phyloP scores from a whole-genome alignment of 164 flowering plant genomes.

The Buxus sempervirens region DNA sequence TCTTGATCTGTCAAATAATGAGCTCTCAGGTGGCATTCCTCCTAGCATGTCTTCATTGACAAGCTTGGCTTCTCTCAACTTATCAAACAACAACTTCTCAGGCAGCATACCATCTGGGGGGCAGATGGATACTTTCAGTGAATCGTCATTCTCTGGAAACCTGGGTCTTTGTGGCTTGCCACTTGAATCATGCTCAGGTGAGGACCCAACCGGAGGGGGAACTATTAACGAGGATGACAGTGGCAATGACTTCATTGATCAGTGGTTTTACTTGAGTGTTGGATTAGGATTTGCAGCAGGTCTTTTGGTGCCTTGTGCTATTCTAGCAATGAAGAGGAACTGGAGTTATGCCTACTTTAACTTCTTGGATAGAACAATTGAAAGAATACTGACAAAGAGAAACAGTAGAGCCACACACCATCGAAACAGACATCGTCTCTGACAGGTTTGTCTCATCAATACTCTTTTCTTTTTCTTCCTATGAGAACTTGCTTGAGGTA shows the following conservation, averaged over 20 bases:
- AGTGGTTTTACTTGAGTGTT: constrained; percentile 35
- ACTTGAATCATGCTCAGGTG: constrained; percentile 18
- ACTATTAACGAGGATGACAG: not conserved
- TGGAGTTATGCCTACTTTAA: constrained; percentile 37
- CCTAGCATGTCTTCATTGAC: constrained; percentile 28
- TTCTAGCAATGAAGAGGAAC: constrained; percentile 22
- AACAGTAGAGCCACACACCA: not conserved
- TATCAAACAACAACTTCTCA: constrained; percentile 43
- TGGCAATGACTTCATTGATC: constrained; percentile 16
- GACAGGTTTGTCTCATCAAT: too few species aligned
- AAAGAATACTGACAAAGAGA: not conserved
- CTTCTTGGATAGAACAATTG: constrained; percentile 12
- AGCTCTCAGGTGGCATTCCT: constrained; percentile 45
- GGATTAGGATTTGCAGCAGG: constrained; percentile 45
- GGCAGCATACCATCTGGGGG: constrained; percentile 34
- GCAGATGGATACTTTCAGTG: constrained; percentile 31
- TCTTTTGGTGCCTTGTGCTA: constrained; percentile 17
- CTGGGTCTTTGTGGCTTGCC: constrained; percentile 41
- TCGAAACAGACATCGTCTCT: not conserved
- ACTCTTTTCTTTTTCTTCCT: not conserved
- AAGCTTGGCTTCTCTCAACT: constrained; percentile 27
- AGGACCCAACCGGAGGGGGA: constrained; percentile 2
- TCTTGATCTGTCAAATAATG: constrained; percentile 47
- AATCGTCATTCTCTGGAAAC: constrained; percentile 31
- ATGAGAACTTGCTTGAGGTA: not conserved